Conservation (phyloP, 1,284 basidiomycete species). For the Sphaerobolus stellatus region DNA sequence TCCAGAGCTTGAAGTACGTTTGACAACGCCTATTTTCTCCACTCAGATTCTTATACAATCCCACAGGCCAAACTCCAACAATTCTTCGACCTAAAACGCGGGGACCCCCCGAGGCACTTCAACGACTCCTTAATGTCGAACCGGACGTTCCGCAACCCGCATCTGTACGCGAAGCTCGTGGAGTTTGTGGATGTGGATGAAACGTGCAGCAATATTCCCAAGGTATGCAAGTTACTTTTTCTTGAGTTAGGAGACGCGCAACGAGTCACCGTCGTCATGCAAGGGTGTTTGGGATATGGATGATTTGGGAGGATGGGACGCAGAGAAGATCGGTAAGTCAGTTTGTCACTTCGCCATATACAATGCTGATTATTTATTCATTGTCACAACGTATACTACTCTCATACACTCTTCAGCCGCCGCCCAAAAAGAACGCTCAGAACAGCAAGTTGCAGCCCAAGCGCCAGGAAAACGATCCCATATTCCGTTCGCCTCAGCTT, state of each 20-base stretch:
- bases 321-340: conserved; percentile 65
- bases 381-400: no score
- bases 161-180: conserved; percentile 90
- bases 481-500: conserved; percentile 51
- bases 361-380: background rate
- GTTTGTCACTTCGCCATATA: background rate
- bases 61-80: conserved; percentile 73
- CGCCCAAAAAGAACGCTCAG: conserved; percentile 57
- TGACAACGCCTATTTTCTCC: background rate
- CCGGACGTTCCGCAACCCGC: conserved; percentile 91
- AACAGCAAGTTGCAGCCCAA: conserved; percentile 51
- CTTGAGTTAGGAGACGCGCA: background rate
- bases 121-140: conserved; percentile 91
- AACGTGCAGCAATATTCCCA: conserved; percentile 75
- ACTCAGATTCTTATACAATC: background rate
- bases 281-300: conserved; percentile 63
- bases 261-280: conserved; percentile 13
- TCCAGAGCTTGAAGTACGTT: conserved; percentile 59
- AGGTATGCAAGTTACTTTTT: conserved; percentile 12
- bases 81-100: conserved; percentile 69
- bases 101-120: conserved; percentile 77
- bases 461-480: conserved; percentile 50
- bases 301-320: conserved; percentile 67
- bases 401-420: conserved; percentile 29
- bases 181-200: conserved; percentile 91